Conservation (phyloP, 257 asterid genomes). For the Petrea volubilis region DNA sequence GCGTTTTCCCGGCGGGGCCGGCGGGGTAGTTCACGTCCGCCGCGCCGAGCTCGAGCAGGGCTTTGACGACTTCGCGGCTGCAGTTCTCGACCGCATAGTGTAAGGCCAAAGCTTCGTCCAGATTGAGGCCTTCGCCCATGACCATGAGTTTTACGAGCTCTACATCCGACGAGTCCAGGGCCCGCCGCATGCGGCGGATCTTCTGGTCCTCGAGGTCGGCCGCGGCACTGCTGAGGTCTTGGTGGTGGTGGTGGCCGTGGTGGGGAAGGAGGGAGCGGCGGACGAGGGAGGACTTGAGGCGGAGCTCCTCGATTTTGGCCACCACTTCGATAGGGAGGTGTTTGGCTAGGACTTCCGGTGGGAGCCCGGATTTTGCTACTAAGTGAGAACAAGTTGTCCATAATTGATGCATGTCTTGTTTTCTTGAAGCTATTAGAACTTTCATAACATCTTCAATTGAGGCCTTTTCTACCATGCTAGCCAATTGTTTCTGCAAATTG, state of each 20-base stretch:
- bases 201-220: constrained; percentile 89
- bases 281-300: constrained; percentile 72
- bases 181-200: constrained; percentile 85
- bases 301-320: constrained; percentile 84
- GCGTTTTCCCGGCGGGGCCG: constrained; percentile 82
- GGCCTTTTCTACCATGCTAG: constrained; percentile 88
- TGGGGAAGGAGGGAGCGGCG: constrained; percentile 62
- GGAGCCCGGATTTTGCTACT: constrained; percentile 91
- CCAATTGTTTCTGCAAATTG: constrained; percentile 72
- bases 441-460: constrained; percentile 96
- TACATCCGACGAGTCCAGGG: constrained; percentile 89
- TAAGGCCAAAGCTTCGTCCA: constrained; percentile 78
- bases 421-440: constrained; percentile 82
- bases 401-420: constrained; percentile 85
- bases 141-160: constrained; percentile 98
- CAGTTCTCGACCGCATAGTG: constrained; percentile 90
- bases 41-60: constrained; percentile 88
- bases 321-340: constrained; percentile 89
- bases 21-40: constrained; percentile 93
- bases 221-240: constrained; percentile 45
- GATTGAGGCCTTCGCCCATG: constrained; percentile 95
- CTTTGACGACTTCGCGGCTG: constrained; percentile 85
- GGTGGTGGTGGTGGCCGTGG: constrained; percentile 54
- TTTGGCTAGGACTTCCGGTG: constrained; percentile 79
- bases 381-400: constrained; percentile 92